phyloP scores from a whole-genome alignment of 768 basidiomycete genomes.

The Tricholoma bakamatsutake region DNA sequence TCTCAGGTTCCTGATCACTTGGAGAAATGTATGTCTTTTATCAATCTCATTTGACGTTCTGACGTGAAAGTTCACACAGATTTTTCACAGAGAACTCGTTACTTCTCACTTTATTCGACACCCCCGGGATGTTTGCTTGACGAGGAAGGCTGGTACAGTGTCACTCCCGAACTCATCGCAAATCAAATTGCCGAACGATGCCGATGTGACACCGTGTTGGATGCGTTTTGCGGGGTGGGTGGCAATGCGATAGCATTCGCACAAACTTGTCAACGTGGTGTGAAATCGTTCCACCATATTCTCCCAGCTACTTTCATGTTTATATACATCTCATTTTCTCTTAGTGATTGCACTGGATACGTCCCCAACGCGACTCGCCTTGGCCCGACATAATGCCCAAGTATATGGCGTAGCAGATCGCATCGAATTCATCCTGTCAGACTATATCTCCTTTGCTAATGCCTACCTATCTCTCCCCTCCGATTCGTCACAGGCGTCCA shows the following conservation, averaged over 20 bases:
- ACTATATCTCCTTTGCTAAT: conserved; percentile 77
- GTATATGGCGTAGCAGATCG: conserved; percentile 93
- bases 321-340: not conserved
- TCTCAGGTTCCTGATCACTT: conserved; percentile 73
- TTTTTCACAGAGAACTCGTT: conserved; percentile 77
- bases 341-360: conserved; percentile 92
- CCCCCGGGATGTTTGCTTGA: conserved; percentile 79
- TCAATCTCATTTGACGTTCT: not conserved
- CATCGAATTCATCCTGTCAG: conserved; percentile 88
- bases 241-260: conserved; percentile 98
- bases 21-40: conserved; percentile 65
- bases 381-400: conserved; percentile 90
- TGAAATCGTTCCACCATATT: conserved; percentile 16
- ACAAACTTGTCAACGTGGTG: conserved; percentile 90
- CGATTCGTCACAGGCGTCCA: conserved; percentile 11
- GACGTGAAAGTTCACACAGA: conserved; percentile 41
- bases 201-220: conserved; percentile 76
- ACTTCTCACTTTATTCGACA: conserved; percentile 72
- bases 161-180: conserved; percentile 93
- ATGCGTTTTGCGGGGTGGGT: conserved; percentile 97
- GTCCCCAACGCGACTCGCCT: conserved; percentile 75
- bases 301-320: too few species aligned
- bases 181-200: conserved; percentile 91
- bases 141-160: conserved; percentile 96
- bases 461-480: conserved; percentile 33